These are phyloP conservation scores for Pichia sp. DNA, from an alignment of 1,139 yeast genomes.

Conservation along the genomic window DNA sequence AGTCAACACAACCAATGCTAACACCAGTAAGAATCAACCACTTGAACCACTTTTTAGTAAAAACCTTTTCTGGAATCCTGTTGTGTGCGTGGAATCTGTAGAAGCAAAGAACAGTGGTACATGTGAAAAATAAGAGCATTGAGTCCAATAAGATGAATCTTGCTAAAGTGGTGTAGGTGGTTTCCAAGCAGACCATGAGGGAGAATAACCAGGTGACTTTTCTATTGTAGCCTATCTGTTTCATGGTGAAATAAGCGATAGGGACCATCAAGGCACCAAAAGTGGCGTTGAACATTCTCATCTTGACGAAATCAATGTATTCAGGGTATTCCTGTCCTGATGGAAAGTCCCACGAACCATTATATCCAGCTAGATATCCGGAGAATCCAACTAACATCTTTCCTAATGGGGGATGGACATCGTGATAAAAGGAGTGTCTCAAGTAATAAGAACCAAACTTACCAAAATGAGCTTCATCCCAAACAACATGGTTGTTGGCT, in stretches of 20 bases:
- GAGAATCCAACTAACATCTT: slow-evolving; percentile 95
- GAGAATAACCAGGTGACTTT: slow-evolving; percentile 88
- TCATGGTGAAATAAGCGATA: slow-evolving; percentile 85
- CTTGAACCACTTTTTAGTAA: slow-evolving; percentile 87
- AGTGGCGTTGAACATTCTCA: slow-evolving; percentile 91
- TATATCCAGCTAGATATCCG: slow-evolving; percentile 91
- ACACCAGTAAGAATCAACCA: slow-evolving; percentile 82
- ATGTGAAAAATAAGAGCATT: slow-evolving; percentile 91
- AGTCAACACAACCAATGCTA: slow-evolving; percentile 69
- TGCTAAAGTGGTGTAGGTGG: slow-evolving; percentile 83
- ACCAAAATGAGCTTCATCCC: slow-evolving; percentile 80
- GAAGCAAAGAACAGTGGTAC: slow-evolving; percentile 73
- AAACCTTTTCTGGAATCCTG: slow-evolving; percentile 43
- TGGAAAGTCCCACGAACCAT: slow-evolving; percentile 93
- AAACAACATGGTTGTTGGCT: slow-evolving; percentile 48
- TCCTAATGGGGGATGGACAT: slow-evolving; percentile 98
- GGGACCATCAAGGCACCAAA: slow-evolving; percentile 92
- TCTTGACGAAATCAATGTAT: slow-evolving; percentile 76
- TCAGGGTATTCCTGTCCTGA: slow-evolving; percentile 86
- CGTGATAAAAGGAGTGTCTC: slow-evolving; percentile 92
- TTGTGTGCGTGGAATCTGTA: slow-evolving; percentile 76
- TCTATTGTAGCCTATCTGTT: slow-evolving; percentile 75
- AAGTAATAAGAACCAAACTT: slow-evolving; percentile 91
- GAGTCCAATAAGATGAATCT: slow-evolving; percentile 92
- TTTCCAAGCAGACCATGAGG: slow-evolving; percentile 80